Percentiles rank a stretch among this genome's conserved stretches.
phyloP scores from a whole-genome alignment of 371 early-diverging fungal species.

The Cokeromyces recurvatus region DNA sequence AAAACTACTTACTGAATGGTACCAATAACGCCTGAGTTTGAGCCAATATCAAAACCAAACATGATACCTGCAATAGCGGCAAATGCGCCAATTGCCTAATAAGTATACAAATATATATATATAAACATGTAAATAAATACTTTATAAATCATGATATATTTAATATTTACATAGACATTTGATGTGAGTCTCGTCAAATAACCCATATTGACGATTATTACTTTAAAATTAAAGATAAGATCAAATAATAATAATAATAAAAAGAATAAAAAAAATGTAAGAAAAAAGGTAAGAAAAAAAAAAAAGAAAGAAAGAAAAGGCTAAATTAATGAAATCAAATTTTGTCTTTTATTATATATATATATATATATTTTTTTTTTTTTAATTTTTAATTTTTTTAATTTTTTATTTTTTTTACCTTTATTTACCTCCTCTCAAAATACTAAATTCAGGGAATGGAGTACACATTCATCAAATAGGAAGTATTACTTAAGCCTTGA shows the following conservation, averaged over 20 bases:
- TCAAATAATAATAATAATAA: too few species aligned
- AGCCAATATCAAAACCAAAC: slow-evolving; percentile 62
- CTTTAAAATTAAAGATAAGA: too few species aligned
- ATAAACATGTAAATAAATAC: too few species aligned
- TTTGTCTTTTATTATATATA: background rate
- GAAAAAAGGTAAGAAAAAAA: background rate
- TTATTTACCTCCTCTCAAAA: too few species aligned
- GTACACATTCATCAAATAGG: too few species aligned
- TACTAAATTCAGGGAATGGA: background rate
- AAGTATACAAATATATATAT: background rate
- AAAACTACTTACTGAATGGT: slow-evolving; percentile 31
- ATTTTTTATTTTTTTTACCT: too few species aligned
- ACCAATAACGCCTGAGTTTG: slow-evolving; percentile 55
- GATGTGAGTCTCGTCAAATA: slow-evolving; percentile 16
- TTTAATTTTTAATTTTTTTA: too few species aligned
- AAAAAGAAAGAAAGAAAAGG: background rate
- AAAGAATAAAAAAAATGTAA: background rate
- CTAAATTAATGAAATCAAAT: background rate
- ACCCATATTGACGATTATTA: slow-evolving; percentile 1
- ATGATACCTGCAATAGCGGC: slow-evolving; percentile 58
- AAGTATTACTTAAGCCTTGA: background rate
- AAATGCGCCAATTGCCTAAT: slow-evolving; percentile 49
- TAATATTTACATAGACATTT: slow-evolving; percentile 31
- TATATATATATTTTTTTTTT: too few species aligned
- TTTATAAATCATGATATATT: too few species aligned